A percentile compares a stretch with the other conserved stretches of the same genome.
Conservation (phyloP, 805 yeast genomes). For the Kuraishia ogatae region DNA sequence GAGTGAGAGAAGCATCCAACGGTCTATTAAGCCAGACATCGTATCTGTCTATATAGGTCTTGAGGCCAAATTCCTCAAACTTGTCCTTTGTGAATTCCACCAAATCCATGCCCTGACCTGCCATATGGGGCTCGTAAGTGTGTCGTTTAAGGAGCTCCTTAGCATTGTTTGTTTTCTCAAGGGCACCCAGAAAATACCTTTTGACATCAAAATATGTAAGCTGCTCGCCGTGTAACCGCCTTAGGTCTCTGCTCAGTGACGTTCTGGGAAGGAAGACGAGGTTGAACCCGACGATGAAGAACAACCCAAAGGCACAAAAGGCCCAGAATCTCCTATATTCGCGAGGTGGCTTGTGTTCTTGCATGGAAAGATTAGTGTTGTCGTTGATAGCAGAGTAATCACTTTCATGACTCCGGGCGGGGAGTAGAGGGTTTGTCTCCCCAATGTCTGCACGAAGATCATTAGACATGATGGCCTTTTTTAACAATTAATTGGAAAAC, state of each 20-base stretch:
- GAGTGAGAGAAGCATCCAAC: conserved; percentile 31
- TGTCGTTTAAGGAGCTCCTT: conserved; percentile 27
- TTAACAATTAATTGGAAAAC: neutral
- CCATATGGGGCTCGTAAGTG: conserved; percentile 32
- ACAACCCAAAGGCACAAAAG: conserved; percentile 37
- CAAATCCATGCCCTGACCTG: conserved; percentile 34
- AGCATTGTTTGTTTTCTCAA: conserved; percentile 25
- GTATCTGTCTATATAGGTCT: conserved; percentile 42
- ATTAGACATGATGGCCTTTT: neutral
- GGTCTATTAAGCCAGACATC: conserved; percentile 50
- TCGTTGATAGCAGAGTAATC: neutral
- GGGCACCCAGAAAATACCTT: conserved; percentile 41
- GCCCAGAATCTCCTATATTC: conserved; percentile 27
- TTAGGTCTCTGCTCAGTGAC: conserved; percentile 70
- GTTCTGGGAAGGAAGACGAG: conserved; percentile 78
- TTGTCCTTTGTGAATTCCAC: conserved; percentile 41
- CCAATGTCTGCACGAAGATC: neutral
- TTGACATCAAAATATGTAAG: conserved; percentile 64
- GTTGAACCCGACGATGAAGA: conserved; percentile 47
- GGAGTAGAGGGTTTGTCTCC: neutral
- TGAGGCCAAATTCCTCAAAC: conserved; percentile 42
- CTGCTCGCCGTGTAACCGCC: conserved; percentile 60
- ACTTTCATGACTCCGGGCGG: neutral
- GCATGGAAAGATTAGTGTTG: neutral
- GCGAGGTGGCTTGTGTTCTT: neutral